A percentile compares a stretch with the other conserved stretches of the same genome.
phyloP scores from a whole-genome alignment of 2,329 filamentous ascomycete species.

The Cladophialophora carrionii region DNA sequence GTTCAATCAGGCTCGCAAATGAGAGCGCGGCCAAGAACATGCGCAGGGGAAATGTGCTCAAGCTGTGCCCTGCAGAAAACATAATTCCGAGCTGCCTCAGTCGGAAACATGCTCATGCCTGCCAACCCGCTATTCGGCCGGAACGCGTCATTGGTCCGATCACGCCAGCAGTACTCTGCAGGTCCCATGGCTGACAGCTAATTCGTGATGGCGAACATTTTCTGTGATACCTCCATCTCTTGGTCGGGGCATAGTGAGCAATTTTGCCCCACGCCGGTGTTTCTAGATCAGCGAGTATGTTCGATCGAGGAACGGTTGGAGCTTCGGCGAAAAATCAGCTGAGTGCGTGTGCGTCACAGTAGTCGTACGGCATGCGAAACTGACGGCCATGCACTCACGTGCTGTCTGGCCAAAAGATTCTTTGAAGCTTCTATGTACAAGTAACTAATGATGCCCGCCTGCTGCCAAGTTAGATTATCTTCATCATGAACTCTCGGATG shows the following conservation, averaged over 20 bases:
- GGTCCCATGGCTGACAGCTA: not conserved
- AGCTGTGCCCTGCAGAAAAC: not conserved
- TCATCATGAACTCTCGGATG: constrained; percentile 19
- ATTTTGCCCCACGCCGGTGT: not conserved
- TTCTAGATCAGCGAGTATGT: not conserved
- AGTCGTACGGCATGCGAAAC: not conserved
- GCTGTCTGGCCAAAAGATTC: not conserved
- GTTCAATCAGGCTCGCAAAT: not conserved
- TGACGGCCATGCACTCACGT: no score
- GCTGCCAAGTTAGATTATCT: not conserved
- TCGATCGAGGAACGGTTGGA: not conserved
- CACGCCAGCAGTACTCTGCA: not conserved
- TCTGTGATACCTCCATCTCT: not conserved
- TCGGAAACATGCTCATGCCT: constrained; percentile 1
- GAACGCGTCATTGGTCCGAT: not conserved
- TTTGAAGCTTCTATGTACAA: not conserved
- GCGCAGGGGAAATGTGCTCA: not conserved
- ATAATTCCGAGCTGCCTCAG: constrained; percentile 1
- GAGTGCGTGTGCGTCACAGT: not conserved
- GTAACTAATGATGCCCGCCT: not conserved
- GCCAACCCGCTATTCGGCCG: not conserved
- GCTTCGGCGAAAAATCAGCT: not conserved
- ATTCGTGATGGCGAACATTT: not conserved
- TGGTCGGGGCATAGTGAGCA: not conserved
- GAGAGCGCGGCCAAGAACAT: not conserved